Base-by-base conservation (phyloP, 352 stramenopile species). In the Pythium myriotylum region DNA sequence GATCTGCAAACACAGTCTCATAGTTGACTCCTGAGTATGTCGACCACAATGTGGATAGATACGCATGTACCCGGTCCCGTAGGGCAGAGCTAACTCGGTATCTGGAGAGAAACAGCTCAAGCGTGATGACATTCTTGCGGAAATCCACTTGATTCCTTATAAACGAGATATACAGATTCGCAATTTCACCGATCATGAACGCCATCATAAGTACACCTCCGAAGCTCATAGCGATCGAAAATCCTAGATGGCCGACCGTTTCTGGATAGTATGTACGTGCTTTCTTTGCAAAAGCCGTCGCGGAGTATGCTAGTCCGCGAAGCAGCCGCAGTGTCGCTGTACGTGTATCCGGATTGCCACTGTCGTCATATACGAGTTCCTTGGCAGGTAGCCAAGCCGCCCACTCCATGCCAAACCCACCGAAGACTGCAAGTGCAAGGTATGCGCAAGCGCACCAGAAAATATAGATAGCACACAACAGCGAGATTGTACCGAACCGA, bases 131-230 rank as follows among this genome's bases (percentile, higher is more conserved):
- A 35, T 91, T 68, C 41, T 88, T 89, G 19, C 76, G 79, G 51
- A 87, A 91, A 14, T 76, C 69, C 16, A 91, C 70, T 53, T 89
- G 71, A 41, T 89, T 84, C 10, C 73, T 63, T 22, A 88, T 91
- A 19, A 67, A 82, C 9, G 77, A 89, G 41, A 91, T 86, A 62
- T 85, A 89, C 29, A 91, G 57, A 32, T 72, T 85, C 2, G 81
- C 79, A 33, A 88, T 78, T 39, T 91, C 79, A 5, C 81, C 77
- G 50, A 89, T 89, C 69, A 89, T 84, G 62, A 89, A 91, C 2
- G 75, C 77, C 74, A 86, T 88, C 1, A 74, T 67, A 16, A 91
- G 67, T 1, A 84, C 46, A 0, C 81, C 76, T 4, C 70, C 35
- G 50, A 89, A 88, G 54, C 75, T 88, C 17, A 84, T 66, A 2